These are phyloP conservation scores for Saussurea involucrata DNA, from an alignment of 129 eudicot genomes.

Conservation along the genomic window DNA sequence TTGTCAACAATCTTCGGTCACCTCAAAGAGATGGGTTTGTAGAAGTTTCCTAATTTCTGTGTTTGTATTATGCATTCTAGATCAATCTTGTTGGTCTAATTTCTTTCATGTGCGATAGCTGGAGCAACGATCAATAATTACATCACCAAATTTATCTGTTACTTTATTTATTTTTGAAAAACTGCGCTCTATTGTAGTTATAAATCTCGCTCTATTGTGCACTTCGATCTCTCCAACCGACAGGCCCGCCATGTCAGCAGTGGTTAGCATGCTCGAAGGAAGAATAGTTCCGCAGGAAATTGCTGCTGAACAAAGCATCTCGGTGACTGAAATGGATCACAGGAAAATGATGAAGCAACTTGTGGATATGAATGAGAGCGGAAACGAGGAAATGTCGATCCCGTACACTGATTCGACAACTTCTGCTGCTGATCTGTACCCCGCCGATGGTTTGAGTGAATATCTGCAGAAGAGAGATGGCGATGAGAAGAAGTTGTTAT, in stretches of 20 bases:
- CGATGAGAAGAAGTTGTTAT: background rate
- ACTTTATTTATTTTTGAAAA: too few relatives aligned
- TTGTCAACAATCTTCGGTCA: too few relatives aligned
- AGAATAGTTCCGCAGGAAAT: conserved; percentile 15
- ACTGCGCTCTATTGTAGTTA: too few relatives aligned
- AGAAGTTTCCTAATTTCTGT: too few relatives aligned
- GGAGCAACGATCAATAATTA: too few relatives aligned
- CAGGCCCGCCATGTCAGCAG: conserved; percentile 60
- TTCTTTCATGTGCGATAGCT: too few relatives aligned
- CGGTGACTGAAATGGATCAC: background rate
- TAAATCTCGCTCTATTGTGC: conserved; percentile 45
- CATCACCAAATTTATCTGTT: too few relatives aligned
- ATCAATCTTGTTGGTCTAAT: too few relatives aligned
- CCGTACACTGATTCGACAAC: conserved; percentile 35
- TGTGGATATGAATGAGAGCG: conserved; percentile 1
- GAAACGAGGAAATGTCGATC: conserved; percentile 27
- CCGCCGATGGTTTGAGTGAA: conserved; percentile 3
- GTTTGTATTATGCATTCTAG: too few relatives aligned
- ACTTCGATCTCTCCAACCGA: conserved; percentile 32
- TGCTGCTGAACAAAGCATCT: conserved; percentile 12
- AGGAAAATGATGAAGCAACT: conserved; percentile 17
- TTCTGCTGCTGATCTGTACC: conserved; percentile 38
- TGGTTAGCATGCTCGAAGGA: conserved; percentile 68
- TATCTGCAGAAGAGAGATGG: conserved; percentile 30
- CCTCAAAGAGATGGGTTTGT: too few relatives aligned